Percentiles rank a stretch among this genome's conserved stretches.
phyloP scores from a whole-genome alignment of 805 yeast genomes.

The Sugiyamaella americana region DNA sequence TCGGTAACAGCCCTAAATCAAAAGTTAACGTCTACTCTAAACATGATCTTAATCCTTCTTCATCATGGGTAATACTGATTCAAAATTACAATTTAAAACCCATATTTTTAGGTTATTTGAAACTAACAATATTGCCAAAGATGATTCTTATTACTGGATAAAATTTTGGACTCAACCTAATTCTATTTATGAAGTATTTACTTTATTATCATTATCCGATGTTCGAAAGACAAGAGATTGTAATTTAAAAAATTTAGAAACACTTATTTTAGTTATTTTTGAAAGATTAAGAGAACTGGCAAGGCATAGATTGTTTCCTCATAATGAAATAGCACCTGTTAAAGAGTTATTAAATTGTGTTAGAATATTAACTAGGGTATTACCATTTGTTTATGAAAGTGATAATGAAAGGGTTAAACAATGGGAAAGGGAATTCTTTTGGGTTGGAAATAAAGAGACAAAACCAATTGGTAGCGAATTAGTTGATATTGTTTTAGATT shows the following conservation, averaged over 20 bases:
- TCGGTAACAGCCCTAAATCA: too few species aligned
- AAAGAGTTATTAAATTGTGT: conserved; percentile 51
- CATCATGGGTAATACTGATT: conserved; percentile 71
- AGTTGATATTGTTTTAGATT: conserved; percentile 36
- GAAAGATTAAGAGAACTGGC: conserved; percentile 30
- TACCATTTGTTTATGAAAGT: conserved; percentile 65
- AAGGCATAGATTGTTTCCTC: conserved; percentile 27
- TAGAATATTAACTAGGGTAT: conserved; percentile 54
- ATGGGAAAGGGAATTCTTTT: conserved; percentile 36
- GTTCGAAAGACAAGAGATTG: conserved; percentile 52
- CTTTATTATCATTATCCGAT: conserved; percentile 51
- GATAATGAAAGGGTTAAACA: conserved; percentile 27
- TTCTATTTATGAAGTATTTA: conserved; percentile 51
- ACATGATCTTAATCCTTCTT: too few species aligned
- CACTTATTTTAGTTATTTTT: conserved; percentile 41
- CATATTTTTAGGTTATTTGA: conserved; percentile 49
- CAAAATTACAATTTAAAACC: conserved; percentile 52
- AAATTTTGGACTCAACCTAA: conserved; percentile 45
- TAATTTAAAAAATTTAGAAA: conserved; percentile 52
- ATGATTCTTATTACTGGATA: conserved; percentile 38
- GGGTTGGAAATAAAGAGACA: conserved; percentile 34
- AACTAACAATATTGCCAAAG: conserved; percentile 28
- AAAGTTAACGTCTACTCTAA: too few species aligned
- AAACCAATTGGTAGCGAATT: conserved; percentile 34
- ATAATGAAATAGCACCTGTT: conserved; percentile 24